These are phyloP conservation scores for Lichina pygmaea DNA, from an alignment of 495 filamentous ascomycete species.

Conservation along the genomic window DNA sequence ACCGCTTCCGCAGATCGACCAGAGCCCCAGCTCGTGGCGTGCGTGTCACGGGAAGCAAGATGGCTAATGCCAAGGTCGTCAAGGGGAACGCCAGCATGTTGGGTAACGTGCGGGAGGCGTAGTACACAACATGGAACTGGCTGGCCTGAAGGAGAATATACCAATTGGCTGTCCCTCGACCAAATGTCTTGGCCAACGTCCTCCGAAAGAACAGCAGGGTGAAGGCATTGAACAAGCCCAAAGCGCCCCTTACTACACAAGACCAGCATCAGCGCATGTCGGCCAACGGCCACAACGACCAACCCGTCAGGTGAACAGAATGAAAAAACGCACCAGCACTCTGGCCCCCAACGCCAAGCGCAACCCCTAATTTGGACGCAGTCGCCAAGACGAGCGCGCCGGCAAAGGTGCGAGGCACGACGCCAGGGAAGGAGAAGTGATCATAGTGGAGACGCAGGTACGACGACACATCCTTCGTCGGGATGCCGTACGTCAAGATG, in stretches of 20 bases:
- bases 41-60: background rate
- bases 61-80: slow-evolving; percentile 24
- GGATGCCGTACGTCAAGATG: slow-evolving; percentile 54
- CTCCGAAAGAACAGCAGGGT: slow-evolving; percentile 35
- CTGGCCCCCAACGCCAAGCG: background rate
- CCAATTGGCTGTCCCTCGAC: slow-evolving; percentile 45
- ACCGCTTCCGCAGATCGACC: slow-evolving; percentile 8
- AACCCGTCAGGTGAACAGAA: background rate
- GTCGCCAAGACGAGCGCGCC: slow-evolving; percentile 51
- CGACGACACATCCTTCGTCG: slow-evolving; percentile 22
- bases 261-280: background rate
- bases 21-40: background rate
- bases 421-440: slow-evolving; percentile 74
- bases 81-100: slow-evolving; percentile 80
- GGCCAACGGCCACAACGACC: background rate
- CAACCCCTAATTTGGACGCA: slow-evolving; percentile 24
- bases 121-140: slow-evolving; percentile 87
- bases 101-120: slow-evolving; percentile 72
- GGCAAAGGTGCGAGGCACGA: slow-evolving; percentile 72
- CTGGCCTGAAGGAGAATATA: slow-evolving; percentile 56
- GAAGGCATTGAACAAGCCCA: slow-evolving; percentile 54
- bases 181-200: slow-evolving; percentile 40
- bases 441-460: slow-evolving; percentile 40
- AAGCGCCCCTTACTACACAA: slow-evolving; percentile 37
- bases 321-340: background rate